Base-by-base conservation (phyloP, 2,329 filamentous ascomycete species). In the Fusarium humuli region DNA sequence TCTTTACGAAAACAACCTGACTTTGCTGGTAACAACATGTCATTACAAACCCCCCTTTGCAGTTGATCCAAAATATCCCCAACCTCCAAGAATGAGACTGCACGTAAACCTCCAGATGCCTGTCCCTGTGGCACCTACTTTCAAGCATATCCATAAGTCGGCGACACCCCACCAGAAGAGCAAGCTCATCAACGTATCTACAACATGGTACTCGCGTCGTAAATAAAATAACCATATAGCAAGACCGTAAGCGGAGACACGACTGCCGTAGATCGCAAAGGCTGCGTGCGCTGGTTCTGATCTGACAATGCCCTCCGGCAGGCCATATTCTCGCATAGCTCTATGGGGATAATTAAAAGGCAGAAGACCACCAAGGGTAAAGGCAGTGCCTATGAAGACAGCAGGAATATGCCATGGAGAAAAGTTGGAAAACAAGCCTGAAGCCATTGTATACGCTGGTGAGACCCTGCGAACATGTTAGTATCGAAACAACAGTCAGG, bases 281-380 rank as follows among this genome's bases (percentile, higher is more conserved):
- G 74, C 64, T 4, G 71, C 46, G 7, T 79, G 77, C 8, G 77
- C 79, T 57, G 73, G 64, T 53, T 72, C 71, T 16, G 78, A 80
- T 6, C 29, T 52, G 57, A 71, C 74, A 47, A 80, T 74, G 13
- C 73, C 77, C 7, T 70, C 63, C 2, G 79, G 78, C 2, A 81
- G 68, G 13, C 78, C 78, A 61, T 77, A 78, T 60, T 78, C 76
- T 25, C 70, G 66, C 41, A 81, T 80, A 14, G 78, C 78, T 27
- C 67, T 72, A 23, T 71, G 55, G 4, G 78, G 71, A 54, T 77
- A 76, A 68, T 72, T 77, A 37, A 81, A 68, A 16, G 79, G 79
- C 9, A 79, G 72, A 34, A 79, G 64, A 14, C 78, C 77, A 23
- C 78, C 78, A 48, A 80, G 69, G 6, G 74, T 77, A 20, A 75